These are phyloP conservation scores for Neonectria faginata DNA, from an alignment of 2,329 filamentous ascomycete genomes.

Conservation along the genomic window DNA sequence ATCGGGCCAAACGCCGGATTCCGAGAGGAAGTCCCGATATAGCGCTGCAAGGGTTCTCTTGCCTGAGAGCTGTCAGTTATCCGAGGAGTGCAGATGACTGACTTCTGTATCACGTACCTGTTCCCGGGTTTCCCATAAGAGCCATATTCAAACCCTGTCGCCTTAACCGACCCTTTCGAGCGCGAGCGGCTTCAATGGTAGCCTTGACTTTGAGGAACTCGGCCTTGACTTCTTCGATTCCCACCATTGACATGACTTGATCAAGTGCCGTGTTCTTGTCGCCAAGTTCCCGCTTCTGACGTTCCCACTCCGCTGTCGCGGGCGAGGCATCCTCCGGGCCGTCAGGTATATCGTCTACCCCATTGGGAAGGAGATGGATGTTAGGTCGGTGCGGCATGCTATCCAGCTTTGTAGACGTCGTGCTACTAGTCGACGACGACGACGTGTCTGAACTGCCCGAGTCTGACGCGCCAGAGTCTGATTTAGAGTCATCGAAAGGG, in stretches of 20 bases:
- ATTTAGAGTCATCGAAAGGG: neutral
- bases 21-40: neutral
- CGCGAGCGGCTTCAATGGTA: neutral
- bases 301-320: neutral
- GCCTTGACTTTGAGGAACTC: conserved; percentile 2
- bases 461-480: neutral
- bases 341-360: neutral
- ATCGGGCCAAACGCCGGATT: neutral
- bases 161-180: neutral
- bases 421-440: too few species aligned
- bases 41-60: neutral
- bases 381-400: neutral
- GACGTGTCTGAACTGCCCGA: neutral
- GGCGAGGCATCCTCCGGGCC: neutral
- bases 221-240: neutral
- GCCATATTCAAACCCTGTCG: neutral
- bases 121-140: neutral
- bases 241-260: conserved; percentile 1
- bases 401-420: neutral
- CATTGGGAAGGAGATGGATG: neutral
- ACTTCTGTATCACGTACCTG: neutral
- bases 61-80: neutral
- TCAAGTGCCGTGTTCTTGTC: neutral
- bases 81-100: neutral
- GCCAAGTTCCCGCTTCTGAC: neutral